Conservation (phyloP, 768 basidiomycete species). For the Bullera alba region DNA sequence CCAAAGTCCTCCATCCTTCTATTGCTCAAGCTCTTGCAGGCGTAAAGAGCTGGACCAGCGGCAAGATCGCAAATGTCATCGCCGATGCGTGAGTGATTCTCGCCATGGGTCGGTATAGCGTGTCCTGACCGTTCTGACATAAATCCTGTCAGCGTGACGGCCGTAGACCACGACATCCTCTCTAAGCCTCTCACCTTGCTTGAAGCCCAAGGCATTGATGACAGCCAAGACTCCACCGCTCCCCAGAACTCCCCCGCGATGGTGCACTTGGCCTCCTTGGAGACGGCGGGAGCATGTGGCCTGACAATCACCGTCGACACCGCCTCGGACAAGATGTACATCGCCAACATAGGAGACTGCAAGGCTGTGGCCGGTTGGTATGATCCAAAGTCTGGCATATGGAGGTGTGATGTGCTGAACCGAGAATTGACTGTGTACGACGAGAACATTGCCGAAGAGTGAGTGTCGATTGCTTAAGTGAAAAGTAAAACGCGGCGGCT, state of each 20-base stretch:
- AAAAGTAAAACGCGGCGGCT: too few relatives aligned
- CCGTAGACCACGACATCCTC: slow-evolving; percentile 72
- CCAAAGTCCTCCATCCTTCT: slow-evolving; percentile 71
- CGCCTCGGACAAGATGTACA: slow-evolving; percentile 67
- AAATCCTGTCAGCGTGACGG: slow-evolving; percentile 51
- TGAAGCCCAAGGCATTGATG: not conserved
- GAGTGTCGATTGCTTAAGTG: too few relatives aligned
- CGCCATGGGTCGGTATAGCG: too few relatives aligned
- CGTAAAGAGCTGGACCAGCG: not conserved
- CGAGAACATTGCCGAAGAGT: slow-evolving; percentile 75
- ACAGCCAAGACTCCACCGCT: not conserved
- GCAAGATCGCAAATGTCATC: not conserved
- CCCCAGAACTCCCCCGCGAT: slow-evolving; percentile 3
- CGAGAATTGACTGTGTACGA: slow-evolving; percentile 89
- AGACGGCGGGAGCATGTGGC: slow-evolving; percentile 86
- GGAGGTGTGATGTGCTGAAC: slow-evolving; percentile 75
- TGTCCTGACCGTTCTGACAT: too few relatives aligned
- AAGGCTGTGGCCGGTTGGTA: slow-evolving; percentile 80
- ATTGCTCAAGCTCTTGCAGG: slow-evolving; percentile 62
- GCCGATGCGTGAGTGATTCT: not conserved
- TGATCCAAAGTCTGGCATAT: slow-evolving; percentile 53
- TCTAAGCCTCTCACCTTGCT: slow-evolving; percentile 67
- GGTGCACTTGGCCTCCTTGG: too few relatives aligned
- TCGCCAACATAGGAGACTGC: slow-evolving; percentile 85
- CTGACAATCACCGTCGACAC: slow-evolving; percentile 79